Evolutionary conservation across 1,284 basidiomycete genomes (phyloP).

Genomic region (Singerocomus inundabilis): DNA sequence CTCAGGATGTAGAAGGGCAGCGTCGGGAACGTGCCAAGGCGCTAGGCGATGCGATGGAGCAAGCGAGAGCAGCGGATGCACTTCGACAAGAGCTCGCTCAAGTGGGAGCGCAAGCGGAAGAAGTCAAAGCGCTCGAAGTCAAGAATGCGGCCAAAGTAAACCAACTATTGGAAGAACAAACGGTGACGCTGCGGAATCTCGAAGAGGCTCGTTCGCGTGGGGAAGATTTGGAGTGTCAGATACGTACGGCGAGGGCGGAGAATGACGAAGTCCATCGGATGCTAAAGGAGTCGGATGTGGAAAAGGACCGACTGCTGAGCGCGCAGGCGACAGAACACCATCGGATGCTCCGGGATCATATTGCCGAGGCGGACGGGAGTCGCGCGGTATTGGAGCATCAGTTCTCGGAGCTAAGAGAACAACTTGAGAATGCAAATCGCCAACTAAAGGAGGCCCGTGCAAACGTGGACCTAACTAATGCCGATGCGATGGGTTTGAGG

Average conservation of each 20-base stretch:
- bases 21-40: conserved; percentile 60
- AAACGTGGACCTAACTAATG: conserved; percentile 57
- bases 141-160: conserved; percentile 63
- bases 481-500: conserved; percentile 63
- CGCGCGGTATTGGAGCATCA: conserved; percentile 86
- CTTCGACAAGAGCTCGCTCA: conserved; percentile 71
- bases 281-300: conserved; percentile 61
- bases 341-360: conserved; percentile 79
- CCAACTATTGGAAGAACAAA: conserved; percentile 71
- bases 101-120: conserved; percentile 63
- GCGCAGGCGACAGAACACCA: conserved; percentile 81
- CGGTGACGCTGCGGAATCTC: conserved; percentile 61
- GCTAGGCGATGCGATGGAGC: conserved; percentile 66
- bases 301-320: conserved; percentile 74
- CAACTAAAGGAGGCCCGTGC: conserved; percentile 60
- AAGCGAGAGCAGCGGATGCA: conserved; percentile 58
- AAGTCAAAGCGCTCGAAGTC: conserved; percentile 69
- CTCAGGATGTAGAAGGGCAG: conserved; percentile 56
- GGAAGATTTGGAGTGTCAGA: conserved; percentile 72
- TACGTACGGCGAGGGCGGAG: conserved; percentile 63
- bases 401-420: conserved; percentile 72
- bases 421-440: conserved; percentile 55
- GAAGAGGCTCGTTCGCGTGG: conserved; percentile 72
- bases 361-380: conserved; percentile 89
- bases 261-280: conserved; percentile 66